Percentiles rank a stretch among this genome's conserved stretches.
phyloP scores from a whole-genome alignment of 352 stramenopile genomes.

The Globisporangium rhizosaccharum region DNA sequence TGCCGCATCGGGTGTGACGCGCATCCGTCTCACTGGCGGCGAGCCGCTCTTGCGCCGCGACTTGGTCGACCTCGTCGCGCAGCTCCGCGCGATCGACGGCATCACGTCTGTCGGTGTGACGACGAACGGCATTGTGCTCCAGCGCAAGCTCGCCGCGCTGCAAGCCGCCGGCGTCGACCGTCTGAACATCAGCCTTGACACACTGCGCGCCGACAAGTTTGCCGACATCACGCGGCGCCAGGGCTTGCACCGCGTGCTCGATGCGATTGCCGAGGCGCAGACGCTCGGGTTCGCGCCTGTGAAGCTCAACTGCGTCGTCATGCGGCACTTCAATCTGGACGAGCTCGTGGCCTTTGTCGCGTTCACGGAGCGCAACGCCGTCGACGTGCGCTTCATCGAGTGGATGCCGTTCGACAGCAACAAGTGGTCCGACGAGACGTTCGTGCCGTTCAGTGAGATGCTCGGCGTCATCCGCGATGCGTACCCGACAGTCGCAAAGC shows the following conservation, averaged over 20 bases:
- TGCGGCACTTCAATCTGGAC: conserved; percentile 94
- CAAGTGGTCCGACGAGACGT: conserved; percentile 90
- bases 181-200: conserved; percentile 97
- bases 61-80: conserved; percentile 41
- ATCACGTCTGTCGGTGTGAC: conserved; percentile 91
- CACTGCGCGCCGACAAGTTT: conserved; percentile 90
- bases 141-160: conserved; percentile 74
- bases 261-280: conserved; percentile 72
- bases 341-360: conserved; percentile 93
- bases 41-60: conserved; percentile 78
- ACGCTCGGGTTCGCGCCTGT: conserved; percentile 52
- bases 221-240: conserved; percentile 90
- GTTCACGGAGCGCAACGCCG: conserved; percentile 77
- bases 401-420: conserved; percentile 99
- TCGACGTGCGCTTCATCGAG: conserved; percentile 98
- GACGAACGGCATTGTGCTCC: conserved; percentile 95
- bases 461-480: conserved; percentile 39
- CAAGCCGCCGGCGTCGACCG: conserved; percentile 81
- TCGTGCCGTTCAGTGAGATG: conserved; percentile 94
- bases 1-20: conserved; percentile 85
- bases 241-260: conserved; percentile 81
- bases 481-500: conserved; percentile 49
- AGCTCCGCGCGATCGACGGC: conserved; percentile 53
- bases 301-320: conserved; percentile 98
- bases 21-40: conserved; percentile 94